These are phyloP conservation scores for Olyra latifolia DNA, from an alignment of 176 grass and related monocot genomes.

Conservation along the genomic window DNA sequence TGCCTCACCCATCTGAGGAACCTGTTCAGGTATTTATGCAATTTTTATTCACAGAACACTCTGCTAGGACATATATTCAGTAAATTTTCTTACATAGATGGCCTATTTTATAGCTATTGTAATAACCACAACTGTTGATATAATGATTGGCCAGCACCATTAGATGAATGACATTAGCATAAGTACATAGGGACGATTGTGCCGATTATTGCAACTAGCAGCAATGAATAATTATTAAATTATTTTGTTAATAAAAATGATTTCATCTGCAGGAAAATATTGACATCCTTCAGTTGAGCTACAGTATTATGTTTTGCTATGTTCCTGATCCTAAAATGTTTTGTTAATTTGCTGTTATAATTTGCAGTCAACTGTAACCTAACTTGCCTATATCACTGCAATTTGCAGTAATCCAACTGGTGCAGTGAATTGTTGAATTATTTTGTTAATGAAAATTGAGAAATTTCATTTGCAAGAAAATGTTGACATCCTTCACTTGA, in stretches of 20 bases:
- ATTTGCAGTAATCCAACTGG: too few relatives aligned
- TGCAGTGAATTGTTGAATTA: neutral
- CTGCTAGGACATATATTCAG: neutral
- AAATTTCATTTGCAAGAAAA: neutral
- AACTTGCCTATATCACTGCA: neutral
- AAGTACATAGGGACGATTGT: neutral
- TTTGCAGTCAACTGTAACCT: neutral
- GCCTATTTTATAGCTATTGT: neutral
- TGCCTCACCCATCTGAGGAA: slow-evolving; percentile 82
- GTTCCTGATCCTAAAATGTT: neutral
- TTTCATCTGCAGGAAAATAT: neutral
- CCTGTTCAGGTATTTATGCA: slow-evolving; percentile 61
- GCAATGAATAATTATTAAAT: neutral
- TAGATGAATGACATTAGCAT: neutral
- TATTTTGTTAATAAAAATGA: neutral
- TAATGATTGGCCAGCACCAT: neutral
- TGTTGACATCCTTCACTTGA: neutral
- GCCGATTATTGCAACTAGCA: neutral
- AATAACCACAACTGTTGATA: neutral
- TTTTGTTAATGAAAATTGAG: neutral
- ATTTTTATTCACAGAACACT: neutral
- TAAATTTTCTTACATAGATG: neutral
- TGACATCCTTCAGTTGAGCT: neutral
- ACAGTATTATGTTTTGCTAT: neutral
- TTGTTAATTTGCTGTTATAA: neutral